These are phyloP conservation scores for Zygosaccharomyces gambellarensis DNA, from an alignment of 805 yeast species.

Conservation along the genomic window DNA sequence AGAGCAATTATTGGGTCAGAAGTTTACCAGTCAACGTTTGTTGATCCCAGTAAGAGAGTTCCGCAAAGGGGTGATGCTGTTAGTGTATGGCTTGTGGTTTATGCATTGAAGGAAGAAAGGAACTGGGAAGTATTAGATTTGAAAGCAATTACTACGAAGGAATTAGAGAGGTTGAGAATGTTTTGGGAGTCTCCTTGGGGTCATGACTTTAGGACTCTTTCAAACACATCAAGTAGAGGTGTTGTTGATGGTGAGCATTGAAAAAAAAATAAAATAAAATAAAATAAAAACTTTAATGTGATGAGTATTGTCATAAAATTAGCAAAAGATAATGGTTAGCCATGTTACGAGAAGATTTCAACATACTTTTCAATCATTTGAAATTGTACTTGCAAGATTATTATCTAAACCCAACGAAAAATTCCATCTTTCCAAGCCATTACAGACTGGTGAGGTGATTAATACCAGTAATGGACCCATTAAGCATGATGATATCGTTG, in stretches of 20 bases:
- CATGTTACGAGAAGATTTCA: background rate
- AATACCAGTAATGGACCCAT: constrained; percentile 27
- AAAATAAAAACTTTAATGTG: background rate
- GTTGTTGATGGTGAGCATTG: background rate
- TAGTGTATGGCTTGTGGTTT: constrained; percentile 14
- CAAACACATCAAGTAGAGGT: background rate
- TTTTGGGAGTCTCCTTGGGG: constrained; percentile 11
- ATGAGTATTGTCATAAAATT: background rate
- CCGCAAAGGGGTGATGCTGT: constrained; percentile 17
- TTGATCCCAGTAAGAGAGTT: background rate
- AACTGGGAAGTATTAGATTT: constrained; percentile 18
- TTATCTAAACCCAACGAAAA: constrained; percentile 12
- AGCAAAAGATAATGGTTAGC: background rate
- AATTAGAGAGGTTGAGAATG: constrained; percentile 10
- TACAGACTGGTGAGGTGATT: constrained; percentile 15
- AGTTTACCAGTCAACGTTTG: constrained; percentile 8
- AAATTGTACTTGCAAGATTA: constrained; percentile 10
- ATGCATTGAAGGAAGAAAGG: background rate
- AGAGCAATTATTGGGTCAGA: constrained; percentile 9
- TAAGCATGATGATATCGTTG: constrained; percentile 39
- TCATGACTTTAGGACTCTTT: constrained; percentile 2
- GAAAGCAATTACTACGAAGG: constrained; percentile 8
- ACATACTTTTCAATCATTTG: constrained; percentile 10
- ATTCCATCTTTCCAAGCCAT: constrained; percentile 22
- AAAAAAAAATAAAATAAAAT: background rate